Percentiles rank a stretch among this genome's conserved stretches.
Evolutionary conservation across 2,329 filamentous ascomycete species (phyloP).

Genomic region (Trichothecium roseum): DNA sequence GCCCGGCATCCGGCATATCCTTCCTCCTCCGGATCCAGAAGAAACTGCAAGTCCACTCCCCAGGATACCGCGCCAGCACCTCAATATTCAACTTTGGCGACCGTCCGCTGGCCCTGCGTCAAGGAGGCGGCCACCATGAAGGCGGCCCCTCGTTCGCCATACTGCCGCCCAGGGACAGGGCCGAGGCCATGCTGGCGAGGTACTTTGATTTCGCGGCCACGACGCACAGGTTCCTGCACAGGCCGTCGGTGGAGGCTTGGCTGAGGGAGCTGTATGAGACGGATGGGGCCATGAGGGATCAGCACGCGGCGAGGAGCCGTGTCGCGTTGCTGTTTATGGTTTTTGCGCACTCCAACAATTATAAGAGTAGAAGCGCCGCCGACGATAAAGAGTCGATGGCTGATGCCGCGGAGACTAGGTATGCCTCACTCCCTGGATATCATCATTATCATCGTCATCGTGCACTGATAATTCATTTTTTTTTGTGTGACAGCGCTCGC

Average conservation of each 20-base stretch:
- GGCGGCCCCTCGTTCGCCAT: conserved; percentile 24
- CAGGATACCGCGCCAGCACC: conserved; percentile 9
- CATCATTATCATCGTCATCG: conserved; percentile 3
- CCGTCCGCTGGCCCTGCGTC: conserved; percentile 35
- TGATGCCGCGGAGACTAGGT: background rate
- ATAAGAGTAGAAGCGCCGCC: conserved; percentile 15
- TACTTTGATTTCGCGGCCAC: conserved; percentile 49
- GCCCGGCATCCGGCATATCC: conserved; percentile 9
- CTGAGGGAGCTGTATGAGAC: conserved; percentile 28
- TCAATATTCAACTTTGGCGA: conserved; percentile 40
- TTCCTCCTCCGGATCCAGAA: conserved; percentile 18
- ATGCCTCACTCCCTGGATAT: conserved; percentile 7
- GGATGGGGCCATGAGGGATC: conserved; percentile 14
- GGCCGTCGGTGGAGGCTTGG: conserved; percentile 39
- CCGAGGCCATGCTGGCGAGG: conserved; percentile 27
- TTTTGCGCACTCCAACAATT: conserved; percentile 39
- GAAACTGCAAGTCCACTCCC: conserved; percentile 10
- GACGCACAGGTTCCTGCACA: conserved; percentile 44
- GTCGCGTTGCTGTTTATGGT: conserved; percentile 36
- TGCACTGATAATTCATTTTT: background rate
- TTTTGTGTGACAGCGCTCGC: conserved; percentile 15
- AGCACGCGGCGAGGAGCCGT: conserved; percentile 12
- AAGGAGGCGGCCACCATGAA: too few species aligned
- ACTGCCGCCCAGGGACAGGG: conserved; percentile 26
- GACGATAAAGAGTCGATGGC: too few species aligned